phyloP scores from a whole-genome alignment of 257 asterid species.

The Solanum verrucosum region DNA sequence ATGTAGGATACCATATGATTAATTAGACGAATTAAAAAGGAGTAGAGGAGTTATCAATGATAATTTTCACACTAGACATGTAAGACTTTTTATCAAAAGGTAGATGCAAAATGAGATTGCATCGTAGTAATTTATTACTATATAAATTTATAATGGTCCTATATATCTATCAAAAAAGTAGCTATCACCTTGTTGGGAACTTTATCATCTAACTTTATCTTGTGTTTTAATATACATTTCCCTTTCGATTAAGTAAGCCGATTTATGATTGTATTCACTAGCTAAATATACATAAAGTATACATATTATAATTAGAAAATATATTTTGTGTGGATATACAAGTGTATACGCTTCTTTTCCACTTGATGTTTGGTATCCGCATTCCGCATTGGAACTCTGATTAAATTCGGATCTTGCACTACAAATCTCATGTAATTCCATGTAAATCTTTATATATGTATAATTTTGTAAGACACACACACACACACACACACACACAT shows the following conservation, averaged over 20 bases:
- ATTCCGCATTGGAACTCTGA: accelerated
- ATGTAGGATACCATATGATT: not conserved
- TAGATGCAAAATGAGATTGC: not conserved
- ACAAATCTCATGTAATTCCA: not conserved
- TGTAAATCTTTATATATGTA: not conserved
- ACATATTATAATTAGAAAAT: too few relatives aligned
- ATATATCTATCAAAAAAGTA: not conserved
- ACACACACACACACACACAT: too few relatives aligned
- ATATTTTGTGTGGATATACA: too few relatives aligned
- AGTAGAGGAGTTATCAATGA: not conserved
- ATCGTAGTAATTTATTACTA: not conserved
- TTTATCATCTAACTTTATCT: not conserved
- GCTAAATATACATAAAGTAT: not conserved
- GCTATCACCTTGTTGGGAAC: not conserved
- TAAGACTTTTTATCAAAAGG: not conserved
- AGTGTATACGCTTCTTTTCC: not conserved
- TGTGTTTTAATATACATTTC: not conserved
- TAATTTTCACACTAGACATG: not conserved
- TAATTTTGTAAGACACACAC: not conserved
- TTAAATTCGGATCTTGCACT: too few relatives aligned
- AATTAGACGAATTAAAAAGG: not conserved
- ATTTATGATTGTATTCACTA: too few relatives aligned
- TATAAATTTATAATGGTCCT: not conserved
- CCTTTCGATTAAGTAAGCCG: not conserved
- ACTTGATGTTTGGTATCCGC: not conserved